These are phyloP conservation scores for Miscanthus lutarioriparius DNA, from an alignment of 176 grass and related monocot genomes.

Conservation along the genomic window DNA sequence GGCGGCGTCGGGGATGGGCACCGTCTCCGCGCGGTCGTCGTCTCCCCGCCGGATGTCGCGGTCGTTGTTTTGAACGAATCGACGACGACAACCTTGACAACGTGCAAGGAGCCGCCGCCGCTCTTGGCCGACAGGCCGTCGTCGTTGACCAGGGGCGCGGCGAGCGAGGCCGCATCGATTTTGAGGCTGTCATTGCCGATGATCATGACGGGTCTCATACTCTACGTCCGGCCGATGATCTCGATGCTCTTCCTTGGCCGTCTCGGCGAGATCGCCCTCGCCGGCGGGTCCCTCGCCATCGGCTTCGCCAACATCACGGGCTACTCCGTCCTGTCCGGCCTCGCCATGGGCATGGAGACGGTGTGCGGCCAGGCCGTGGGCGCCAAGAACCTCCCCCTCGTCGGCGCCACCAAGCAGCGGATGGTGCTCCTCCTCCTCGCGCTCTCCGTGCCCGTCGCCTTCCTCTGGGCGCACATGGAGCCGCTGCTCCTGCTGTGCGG, in stretches of 20 bases:
- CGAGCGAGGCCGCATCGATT: conserved; percentile 26
- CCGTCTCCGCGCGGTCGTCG: background rate
- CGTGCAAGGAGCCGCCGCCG: background rate
- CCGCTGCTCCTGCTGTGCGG: conserved; percentile 73
- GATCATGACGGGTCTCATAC: conserved; percentile 79
- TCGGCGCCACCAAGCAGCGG: conserved; percentile 76
- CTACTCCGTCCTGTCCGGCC: conserved; percentile 82
- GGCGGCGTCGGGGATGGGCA: background rate
- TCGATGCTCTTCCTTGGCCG: conserved; percentile 94
- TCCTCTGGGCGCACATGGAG: conserved; percentile 79
- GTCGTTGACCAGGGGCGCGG: conserved; percentile 21
- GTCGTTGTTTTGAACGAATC: background rate
- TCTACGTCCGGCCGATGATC: conserved; percentile 90
- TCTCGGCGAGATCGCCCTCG: conserved; percentile 78
- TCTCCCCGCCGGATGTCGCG: background rate
- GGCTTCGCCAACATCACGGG: conserved; percentile 97
- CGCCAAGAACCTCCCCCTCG: conserved; percentile 56
- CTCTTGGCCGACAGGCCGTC: conserved; percentile 28
- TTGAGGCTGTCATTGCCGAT: conserved; percentile 68
- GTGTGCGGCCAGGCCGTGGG: conserved; percentile 95
- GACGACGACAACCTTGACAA: background rate
- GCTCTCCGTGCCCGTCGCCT: conserved; percentile 57
- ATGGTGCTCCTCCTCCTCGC: conserved; percentile 74
- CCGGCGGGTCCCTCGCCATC: conserved; percentile 88
- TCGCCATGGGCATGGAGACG: conserved; percentile 94